These are phyloP conservation scores for Candida awuae DNA, from an alignment of 805 yeast species.

Conservation along the genomic window DNA sequence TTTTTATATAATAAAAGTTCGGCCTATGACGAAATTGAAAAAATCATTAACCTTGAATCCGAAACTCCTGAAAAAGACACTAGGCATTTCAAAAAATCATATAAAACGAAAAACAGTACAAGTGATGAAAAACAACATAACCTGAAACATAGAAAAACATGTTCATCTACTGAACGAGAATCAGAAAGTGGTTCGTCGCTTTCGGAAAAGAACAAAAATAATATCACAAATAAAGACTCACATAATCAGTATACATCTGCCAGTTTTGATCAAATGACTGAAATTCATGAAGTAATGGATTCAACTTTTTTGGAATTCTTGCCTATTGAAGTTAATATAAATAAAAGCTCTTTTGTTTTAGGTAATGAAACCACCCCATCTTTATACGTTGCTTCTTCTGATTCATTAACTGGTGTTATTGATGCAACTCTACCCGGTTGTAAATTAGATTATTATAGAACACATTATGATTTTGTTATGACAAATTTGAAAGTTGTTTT, in stretches of 20 bases:
- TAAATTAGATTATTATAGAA: constrained; percentile 47
- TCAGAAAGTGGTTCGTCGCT: not conserved
- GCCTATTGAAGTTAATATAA: constrained; percentile 56
- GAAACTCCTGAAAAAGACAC: too few species aligned
- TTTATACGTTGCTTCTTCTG: constrained; percentile 54
- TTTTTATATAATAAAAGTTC: constrained; percentile 73
- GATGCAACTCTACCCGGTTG: constrained; percentile 47
- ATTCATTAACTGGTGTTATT: constrained; percentile 43
- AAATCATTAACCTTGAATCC: constrained; percentile 8
- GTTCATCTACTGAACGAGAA: too few species aligned
- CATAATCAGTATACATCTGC: not conserved
- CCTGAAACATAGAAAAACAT: too few species aligned
- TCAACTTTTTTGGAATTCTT: constrained; percentile 30
- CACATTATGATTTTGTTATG: constrained; percentile 36
- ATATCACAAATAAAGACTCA: too few species aligned
- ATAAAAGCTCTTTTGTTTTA: constrained; percentile 63
- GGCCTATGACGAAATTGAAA: constrained; percentile 49
- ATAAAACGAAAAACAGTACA: not conserved
- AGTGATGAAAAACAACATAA: not conserved
- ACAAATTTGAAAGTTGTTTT: constrained; percentile 51
- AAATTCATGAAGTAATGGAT: constrained; percentile 5
- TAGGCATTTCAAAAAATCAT: too few species aligned
- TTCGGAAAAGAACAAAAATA: not conserved
- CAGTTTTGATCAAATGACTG: not conserved
- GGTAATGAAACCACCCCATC: constrained; percentile 80